phyloP scores from a whole-genome alignment of 2,329 filamentous ascomycete genomes.

The Pyricularia sp. region DNA sequence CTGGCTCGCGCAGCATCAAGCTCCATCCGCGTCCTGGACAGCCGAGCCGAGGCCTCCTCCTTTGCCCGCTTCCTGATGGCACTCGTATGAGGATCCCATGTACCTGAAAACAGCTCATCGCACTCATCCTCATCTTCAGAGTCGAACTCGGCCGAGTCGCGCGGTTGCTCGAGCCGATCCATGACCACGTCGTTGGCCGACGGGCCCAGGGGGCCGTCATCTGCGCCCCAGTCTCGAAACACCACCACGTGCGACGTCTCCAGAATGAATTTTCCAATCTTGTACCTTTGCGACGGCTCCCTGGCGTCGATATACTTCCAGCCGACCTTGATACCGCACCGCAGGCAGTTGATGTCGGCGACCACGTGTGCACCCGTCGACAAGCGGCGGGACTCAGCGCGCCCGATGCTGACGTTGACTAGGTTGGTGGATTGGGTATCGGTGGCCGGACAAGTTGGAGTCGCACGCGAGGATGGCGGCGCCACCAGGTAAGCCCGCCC shows the following conservation, averaged over 20 bases:
- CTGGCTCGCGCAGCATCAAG: not conserved
- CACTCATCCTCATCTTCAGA: constrained; percentile 59
- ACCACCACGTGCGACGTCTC: constrained; percentile 49
- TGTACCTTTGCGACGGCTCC: constrained; percentile 52
- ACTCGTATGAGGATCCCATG: constrained; percentile 47
- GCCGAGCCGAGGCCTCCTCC: not conserved
- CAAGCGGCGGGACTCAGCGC: constrained; percentile 45
- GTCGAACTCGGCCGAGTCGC: constrained; percentile 40
- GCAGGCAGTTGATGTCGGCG: constrained; percentile 49
- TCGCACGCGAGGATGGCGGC: constrained; percentile 10
- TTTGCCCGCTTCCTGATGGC: constrained; percentile 24
- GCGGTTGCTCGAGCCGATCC: constrained; percentile 10
- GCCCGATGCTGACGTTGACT: constrained; percentile 46
- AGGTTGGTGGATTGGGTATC: constrained; percentile 24
- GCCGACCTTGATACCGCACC: constrained; percentile 48
- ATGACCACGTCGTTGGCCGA: not conserved
- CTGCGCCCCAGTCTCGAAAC: constrained; percentile 45
- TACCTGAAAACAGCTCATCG: constrained; percentile 54
- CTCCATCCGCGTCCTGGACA: not conserved
- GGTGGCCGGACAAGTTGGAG: constrained; percentile 6
- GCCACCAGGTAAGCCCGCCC: constrained; percentile 55
- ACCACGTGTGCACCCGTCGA: constrained; percentile 56
- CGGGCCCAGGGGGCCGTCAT: constrained; percentile 6
- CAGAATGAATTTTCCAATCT: constrained; percentile 59
- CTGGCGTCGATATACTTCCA: constrained; percentile 62